Evolutionary conservation across 2,329 filamentous ascomycete genomes (phyloP).

Genomic region (Mycogone perniciosa): DNA sequence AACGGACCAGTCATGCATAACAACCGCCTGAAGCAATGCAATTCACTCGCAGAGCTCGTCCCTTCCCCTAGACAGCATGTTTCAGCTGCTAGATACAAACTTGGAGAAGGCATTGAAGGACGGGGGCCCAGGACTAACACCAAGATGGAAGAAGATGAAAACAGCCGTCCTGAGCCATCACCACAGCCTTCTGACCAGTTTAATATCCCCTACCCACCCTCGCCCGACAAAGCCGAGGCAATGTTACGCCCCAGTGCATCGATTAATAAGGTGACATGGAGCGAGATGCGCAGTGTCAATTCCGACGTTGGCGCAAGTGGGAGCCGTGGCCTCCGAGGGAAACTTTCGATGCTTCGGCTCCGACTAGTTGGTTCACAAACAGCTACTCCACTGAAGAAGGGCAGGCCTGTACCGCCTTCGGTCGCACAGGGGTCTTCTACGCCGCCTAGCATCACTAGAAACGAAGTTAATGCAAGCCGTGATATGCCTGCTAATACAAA

Average conservation of each 20-base stretch:
- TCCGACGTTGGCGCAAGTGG: slow-evolving; percentile 1
- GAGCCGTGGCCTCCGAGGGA: slow-evolving; percentile 20
- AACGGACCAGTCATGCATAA: slow-evolving; percentile 15
- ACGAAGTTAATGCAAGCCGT: not conserved
- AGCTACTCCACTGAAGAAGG: not conserved
- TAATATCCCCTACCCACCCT: slow-evolving; percentile 28
- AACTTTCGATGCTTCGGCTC: slow-evolving; percentile 26
- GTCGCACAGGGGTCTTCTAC: not conserved
- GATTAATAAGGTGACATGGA: slow-evolving; percentile 8
- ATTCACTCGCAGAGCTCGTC: slow-evolving; percentile 26
- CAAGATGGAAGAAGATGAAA: slow-evolving; percentile 1
- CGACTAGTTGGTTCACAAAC: slow-evolving; percentile 15
- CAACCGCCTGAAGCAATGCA: slow-evolving; percentile 26
- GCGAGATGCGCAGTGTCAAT: slow-evolving; percentile 12
- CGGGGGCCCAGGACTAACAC: not conserved
- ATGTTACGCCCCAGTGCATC: slow-evolving; percentile 11
- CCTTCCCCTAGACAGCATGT: slow-evolving; percentile 15
- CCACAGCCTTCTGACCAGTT: slow-evolving; percentile 28
- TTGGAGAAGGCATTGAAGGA: not conserved
- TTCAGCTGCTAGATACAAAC: not conserved
- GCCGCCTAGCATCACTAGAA: not conserved
- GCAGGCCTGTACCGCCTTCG: not conserved
- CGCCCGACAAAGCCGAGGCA: slow-evolving; percentile 13
- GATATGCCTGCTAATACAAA: slow-evolving; percentile 1
- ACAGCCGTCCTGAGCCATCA: slow-evolving; percentile 10